A percentile compares a stretch with the other conserved stretches of the same genome.
These are phyloP conservation scores for Vitis vinifera DNA, from an alignment of 164 flowering plant species.

Conservation along the genomic window ASM3070453v1 NC_081814.1:3105501-3106000, in stretches of 20 bases:
- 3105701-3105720: constrained; percentile 78
- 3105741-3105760: background rate
- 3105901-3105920: too few relatives aligned
- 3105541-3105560: constrained; percentile 92
- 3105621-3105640: background rate
- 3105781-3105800: background rate
- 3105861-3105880: background rate
- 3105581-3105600: constrained; percentile 65
- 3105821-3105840: background rate
- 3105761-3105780: constrained; percentile 5
- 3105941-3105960: too few relatives aligned
- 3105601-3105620: background rate
- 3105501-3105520: constrained; percentile 74
- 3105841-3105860: background rate
- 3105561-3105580: constrained; percentile 85
- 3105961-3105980: too few relatives aligned
- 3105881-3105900: too few relatives aligned
- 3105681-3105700: constrained; percentile 66
- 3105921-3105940: too few relatives aligned
- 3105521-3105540: constrained; percentile 93
- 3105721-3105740: constrained; percentile 72
- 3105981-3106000: too few relatives aligned
- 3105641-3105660: background rate
- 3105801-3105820: background rate
- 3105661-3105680: constrained; percentile 81